These are phyloP conservation scores for Xerocomellus intermedius DNA, from an alignment of 768 basidiomycete genomes.

Conservation along the genomic window DNA sequence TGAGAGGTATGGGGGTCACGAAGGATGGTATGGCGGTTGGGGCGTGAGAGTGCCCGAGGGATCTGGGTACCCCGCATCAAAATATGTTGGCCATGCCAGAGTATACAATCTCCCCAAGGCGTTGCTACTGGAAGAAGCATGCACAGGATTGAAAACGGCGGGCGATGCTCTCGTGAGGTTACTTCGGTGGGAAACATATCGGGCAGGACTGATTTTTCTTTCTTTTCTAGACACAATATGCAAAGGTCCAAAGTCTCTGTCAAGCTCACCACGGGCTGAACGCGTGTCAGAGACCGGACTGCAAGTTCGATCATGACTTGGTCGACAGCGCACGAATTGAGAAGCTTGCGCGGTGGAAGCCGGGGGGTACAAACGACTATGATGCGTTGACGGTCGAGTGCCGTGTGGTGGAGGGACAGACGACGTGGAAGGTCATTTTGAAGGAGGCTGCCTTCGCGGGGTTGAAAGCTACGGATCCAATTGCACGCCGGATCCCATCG, in stretches of 20 bases:
- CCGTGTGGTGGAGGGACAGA: slow-evolving; percentile 6
- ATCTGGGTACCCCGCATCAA: background rate
- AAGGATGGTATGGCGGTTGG: slow-evolving; percentile 12
- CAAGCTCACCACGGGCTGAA: slow-evolving; percentile 8
- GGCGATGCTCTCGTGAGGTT: slow-evolving; percentile 11
- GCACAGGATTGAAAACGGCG: slow-evolving; percentile 1
- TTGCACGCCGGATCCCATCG: slow-evolving; percentile 5
- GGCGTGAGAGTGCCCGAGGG: background rate
- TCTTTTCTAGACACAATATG: slow-evolving; percentile 7
- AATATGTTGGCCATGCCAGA: background rate
- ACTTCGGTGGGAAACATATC: background rate
- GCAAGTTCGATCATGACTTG: slow-evolving; percentile 19
- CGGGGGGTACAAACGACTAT: background rate
- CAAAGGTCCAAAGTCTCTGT: slow-evolving; percentile 19
- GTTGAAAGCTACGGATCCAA: slow-evolving; percentile 13
- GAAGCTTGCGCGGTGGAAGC: slow-evolving; percentile 16
- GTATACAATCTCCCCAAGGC: slow-evolving; percentile 8
- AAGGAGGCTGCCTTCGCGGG: slow-evolving; percentile 9
- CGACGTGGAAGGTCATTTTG: slow-evolving; percentile 15
- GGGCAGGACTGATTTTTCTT: background rate
- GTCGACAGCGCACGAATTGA: slow-evolving; percentile 11
- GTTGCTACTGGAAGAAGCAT: slow-evolving; percentile 7
- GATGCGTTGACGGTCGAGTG: slow-evolving; percentile 20
- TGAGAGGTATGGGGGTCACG: slow-evolving; percentile 15
- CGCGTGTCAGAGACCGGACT: slow-evolving; percentile 6